A percentile compares a stretch with the other conserved stretches of the same genome.
Conservation (phyloP, 2,329 filamentous ascomycete species). For the Penicillium italicum region DNA sequence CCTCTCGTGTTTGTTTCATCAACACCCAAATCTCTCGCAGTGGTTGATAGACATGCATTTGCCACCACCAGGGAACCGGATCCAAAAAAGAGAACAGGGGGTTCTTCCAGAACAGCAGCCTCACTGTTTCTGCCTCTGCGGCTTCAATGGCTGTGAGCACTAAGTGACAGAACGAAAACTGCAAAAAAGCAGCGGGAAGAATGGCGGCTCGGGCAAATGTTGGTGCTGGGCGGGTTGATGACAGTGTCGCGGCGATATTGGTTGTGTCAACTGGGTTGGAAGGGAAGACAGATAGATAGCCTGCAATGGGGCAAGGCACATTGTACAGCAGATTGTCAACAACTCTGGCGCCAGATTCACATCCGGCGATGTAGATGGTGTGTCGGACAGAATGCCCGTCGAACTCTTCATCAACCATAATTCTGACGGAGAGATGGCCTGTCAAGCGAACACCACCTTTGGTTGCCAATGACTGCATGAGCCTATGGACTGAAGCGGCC, state of each 20-base stretch:
- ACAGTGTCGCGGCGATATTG: conserved; percentile 11
- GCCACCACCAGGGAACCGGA: conserved; percentile 55
- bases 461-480: conserved; percentile 58
- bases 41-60: conserved; percentile 58
- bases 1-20: conserved; percentile 41
- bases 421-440: conserved; percentile 70
- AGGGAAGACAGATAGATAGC: conserved; percentile 29
- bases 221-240: conserved; percentile 3
- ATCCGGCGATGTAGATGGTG: conserved; percentile 33
- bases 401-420: conserved; percentile 56
- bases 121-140: conserved; percentile 7
- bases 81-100: conserved; percentile 54
- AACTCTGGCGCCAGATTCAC: conserved; percentile 29
- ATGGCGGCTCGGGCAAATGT: background rate
- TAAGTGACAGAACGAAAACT: background rate
- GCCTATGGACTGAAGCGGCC: conserved; percentile 58
- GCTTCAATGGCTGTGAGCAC: background rate
- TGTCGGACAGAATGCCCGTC: conserved; percentile 32
- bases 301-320: conserved; percentile 21
- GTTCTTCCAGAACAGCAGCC: conserved; percentile 53
- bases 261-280: conserved; percentile 12
- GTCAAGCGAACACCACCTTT: conserved; percentile 54
- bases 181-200: background rate
- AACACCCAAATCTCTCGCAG: conserved; percentile 34
- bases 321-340: conserved; percentile 32